Conservation (phyloP, 345 rosid genomes). For the Euphorbia peplus region DNA sequence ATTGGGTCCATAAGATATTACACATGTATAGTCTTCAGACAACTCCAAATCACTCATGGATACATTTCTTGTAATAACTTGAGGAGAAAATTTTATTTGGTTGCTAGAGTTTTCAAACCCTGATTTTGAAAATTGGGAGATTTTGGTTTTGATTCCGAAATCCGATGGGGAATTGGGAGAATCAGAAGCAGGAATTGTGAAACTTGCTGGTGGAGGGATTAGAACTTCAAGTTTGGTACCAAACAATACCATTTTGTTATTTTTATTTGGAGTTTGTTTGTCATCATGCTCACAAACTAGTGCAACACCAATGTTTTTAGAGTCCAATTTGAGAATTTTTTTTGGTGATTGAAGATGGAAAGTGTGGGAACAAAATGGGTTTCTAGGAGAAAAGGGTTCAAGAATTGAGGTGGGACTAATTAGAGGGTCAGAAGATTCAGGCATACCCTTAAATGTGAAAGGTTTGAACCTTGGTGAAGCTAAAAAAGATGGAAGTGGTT, state of each 20-base stretch:
- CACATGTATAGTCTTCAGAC: slow-evolving; percentile 83
- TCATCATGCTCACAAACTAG: slow-evolving; percentile 26
- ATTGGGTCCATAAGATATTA: slow-evolving; percentile 67
- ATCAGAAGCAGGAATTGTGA: slow-evolving; percentile 21
- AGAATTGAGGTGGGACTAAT: slow-evolving; percentile 63
- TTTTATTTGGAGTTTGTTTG: slow-evolving; percentile 29
- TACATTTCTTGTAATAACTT: slow-evolving; percentile 20
- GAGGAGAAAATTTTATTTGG: slow-evolving; percentile 34
- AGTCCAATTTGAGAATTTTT: slow-evolving; percentile 20
- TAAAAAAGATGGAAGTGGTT: slow-evolving; percentile 36
- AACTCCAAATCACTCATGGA: slow-evolving; percentile 61
- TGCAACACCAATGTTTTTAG: slow-evolving; percentile 57
- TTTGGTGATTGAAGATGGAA: slow-evolving; percentile 24
- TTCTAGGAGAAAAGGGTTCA: slow-evolving; percentile 44
- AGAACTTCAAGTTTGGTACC: slow-evolving; percentile 52
- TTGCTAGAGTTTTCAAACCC: slow-evolving; percentile 26
- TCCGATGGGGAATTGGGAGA: slow-evolving; percentile 37
- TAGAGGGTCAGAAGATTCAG: slow-evolving; percentile 41
- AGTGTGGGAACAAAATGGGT: slow-evolving; percentile 34
- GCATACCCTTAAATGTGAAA: slow-evolving; percentile 39
- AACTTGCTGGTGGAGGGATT: slow-evolving; percentile 35
- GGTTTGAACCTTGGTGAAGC: slow-evolving; percentile 53
- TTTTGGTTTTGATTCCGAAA: slow-evolving; percentile 50
- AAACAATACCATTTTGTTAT: slow-evolving; percentile 49
- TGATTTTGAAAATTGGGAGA: slow-evolving; percentile 23